A percentile compares a stretch with the other conserved stretches of the same genome.
These are phyloP conservation scores for Stachybotrys echinatus DNA, from an alignment of 2,329 filamentous ascomycete species.

Conservation along the genomic window DNA sequence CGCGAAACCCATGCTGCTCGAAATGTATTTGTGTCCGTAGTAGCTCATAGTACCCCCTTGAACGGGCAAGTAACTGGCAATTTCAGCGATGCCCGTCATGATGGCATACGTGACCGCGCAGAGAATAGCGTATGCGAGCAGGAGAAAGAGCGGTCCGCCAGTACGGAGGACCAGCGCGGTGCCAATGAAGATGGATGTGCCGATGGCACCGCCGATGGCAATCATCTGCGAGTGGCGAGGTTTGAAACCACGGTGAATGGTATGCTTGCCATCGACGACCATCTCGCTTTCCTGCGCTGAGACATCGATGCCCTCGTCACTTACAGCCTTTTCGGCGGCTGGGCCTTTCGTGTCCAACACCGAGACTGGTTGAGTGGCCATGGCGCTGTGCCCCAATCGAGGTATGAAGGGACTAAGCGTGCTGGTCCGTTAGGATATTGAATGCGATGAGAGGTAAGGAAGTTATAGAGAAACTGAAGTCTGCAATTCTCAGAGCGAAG, in stretches of 20 bases:
- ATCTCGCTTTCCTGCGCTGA: too few species aligned
- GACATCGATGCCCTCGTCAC: too few species aligned
- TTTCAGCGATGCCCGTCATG: constrained; percentile 36
- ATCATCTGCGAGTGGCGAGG: constrained; percentile 28
- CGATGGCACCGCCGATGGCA: constrained; percentile 5
- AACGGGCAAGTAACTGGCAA: constrained; percentile 19
- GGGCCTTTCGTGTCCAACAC: too few species aligned
- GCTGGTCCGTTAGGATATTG: too few species aligned
- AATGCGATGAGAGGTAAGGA: too few species aligned
- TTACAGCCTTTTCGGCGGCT: too few species aligned
- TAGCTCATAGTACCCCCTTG: constrained; percentile 14
- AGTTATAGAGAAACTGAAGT: too few species aligned
- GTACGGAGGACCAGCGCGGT: constrained; percentile 9
- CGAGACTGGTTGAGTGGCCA: too few species aligned
- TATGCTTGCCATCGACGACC: too few species aligned
- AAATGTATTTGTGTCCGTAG: constrained; percentile 18
- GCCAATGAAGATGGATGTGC: constrained; percentile 8
- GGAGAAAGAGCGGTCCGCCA: constrained; percentile 30
- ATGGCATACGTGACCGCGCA: constrained; percentile 51
- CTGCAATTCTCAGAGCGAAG: too few species aligned
- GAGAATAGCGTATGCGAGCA: constrained; percentile 42
- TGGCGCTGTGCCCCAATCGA: too few species aligned
- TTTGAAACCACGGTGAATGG: constrained; percentile 3
- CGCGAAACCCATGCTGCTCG: constrained; percentile 26
- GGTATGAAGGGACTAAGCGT: too few species aligned